A percentile compares a stretch with the other conserved stretches of the same genome.
phyloP scores from a whole-genome alignment of 306 rosid genomes.

The Prunus mongolica region DNA sequence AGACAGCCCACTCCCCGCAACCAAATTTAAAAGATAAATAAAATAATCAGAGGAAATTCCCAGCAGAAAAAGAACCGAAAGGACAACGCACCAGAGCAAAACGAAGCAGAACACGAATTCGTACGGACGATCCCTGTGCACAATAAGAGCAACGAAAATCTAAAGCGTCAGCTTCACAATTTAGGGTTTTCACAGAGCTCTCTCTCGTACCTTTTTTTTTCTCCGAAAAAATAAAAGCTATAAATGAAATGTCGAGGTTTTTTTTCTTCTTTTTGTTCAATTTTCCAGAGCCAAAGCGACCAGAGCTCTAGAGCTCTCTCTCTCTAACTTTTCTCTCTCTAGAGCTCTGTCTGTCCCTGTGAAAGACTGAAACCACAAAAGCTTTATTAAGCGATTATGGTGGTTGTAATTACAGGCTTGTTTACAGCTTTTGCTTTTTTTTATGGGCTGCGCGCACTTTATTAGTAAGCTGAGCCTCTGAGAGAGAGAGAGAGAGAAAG shows the following conservation, averaged over 20 bases:
- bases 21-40: neutral
- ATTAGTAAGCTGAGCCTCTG: conserved; percentile 3
- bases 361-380: neutral
- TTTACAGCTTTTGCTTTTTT: conserved; percentile 7
- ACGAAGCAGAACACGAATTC: conserved; percentile 23
- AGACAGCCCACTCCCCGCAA: neutral
- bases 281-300: conserved; percentile 6
- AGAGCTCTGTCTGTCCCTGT: neutral
- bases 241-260: conserved; percentile 12
- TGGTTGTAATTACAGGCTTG: neutral
- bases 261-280: neutral
- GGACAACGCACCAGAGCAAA: conserved; percentile 31
- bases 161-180: neutral
- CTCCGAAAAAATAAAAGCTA: conserved; percentile 5
- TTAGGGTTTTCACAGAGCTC: conserved; percentile 7
- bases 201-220: neutral
- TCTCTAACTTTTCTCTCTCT: neutral
- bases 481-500: conserved; percentile 4
- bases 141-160: neutral
- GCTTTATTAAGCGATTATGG: neutral
- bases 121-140: conserved; percentile 1
- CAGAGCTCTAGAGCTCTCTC: neutral
- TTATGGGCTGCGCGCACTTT: conserved; percentile 40
- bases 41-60: neutral
- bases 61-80: neutral